phyloP scores from a whole-genome alignment of 768 basidiomycete species.

The Sporobolomyces phaffii region DNA sequence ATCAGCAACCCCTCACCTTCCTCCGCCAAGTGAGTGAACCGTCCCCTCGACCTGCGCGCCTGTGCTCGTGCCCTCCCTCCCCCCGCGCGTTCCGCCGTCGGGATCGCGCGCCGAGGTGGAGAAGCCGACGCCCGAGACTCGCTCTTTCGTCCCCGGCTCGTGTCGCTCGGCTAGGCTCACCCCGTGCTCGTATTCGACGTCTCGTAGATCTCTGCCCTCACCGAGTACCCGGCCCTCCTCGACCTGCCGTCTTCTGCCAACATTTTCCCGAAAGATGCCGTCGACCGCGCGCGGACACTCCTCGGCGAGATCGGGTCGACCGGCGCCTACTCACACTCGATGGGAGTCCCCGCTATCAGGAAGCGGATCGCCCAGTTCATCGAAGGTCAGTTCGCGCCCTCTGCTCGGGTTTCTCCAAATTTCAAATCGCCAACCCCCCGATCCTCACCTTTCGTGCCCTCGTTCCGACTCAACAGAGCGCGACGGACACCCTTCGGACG shows the following conservation, averaged over 20 bases:
- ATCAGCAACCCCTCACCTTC: conserved; percentile 89
- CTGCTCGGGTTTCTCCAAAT: too few relatives aligned
- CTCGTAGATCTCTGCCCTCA: conserved; percentile 74
- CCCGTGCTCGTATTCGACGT: not conserved
- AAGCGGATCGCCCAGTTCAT: conserved; percentile 85
- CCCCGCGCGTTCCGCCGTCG: too few relatives aligned
- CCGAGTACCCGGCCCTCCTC: conserved; percentile 82
- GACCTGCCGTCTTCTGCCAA: conserved; percentile 59
- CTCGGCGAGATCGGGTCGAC: conserved; percentile 78
- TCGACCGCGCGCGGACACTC: conserved; percentile 75
- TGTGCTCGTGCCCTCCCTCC: too few relatives aligned
- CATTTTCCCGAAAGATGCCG: conserved; percentile 77
- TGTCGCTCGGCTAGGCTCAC: not conserved
- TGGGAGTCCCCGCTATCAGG: conserved; percentile 83
- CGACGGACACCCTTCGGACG: conserved; percentile 77
- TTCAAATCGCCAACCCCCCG: not conserved
- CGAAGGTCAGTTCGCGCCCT: conserved; percentile 54
- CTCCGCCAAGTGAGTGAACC: conserved; percentile 65
- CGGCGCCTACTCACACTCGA: conserved; percentile 92
- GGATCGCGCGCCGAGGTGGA: too few relatives aligned
- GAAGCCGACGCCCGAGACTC: too few relatives aligned
- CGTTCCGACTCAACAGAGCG: conserved; percentile 55
- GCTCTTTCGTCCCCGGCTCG: too few relatives aligned
- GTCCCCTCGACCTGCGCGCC: too few relatives aligned
- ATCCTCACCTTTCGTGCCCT: conserved; percentile 1